Evolutionary conservation across 495 filamentous ascomycete genomes (phyloP).

Genomic region (Rusavskia elegans): DNA sequence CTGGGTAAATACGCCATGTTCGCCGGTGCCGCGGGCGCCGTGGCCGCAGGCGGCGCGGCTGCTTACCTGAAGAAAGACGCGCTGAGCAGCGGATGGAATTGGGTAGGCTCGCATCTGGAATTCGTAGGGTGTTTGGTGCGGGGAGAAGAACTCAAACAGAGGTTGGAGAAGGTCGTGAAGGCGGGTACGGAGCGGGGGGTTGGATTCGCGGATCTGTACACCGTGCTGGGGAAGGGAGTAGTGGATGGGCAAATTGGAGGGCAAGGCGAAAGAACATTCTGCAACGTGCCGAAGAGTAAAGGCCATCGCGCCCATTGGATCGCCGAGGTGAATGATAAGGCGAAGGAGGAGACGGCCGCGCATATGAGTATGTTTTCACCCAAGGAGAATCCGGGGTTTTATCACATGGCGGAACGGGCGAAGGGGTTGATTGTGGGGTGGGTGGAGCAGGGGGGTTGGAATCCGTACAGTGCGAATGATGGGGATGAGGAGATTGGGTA

Average conservation of each 20-base stretch:
- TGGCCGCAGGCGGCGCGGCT: constrained; percentile 75
- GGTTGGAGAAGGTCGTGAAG: constrained; percentile 42
- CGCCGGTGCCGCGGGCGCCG: constrained; percentile 63
- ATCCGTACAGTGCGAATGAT: background rate
- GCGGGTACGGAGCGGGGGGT: constrained; percentile 39
- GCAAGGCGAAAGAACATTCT: constrained; percentile 65
- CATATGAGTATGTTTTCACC: constrained; percentile 82
- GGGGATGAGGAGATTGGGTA: constrained; percentile 4
- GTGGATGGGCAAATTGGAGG: constrained; percentile 19
- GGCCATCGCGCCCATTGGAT: constrained; percentile 19
- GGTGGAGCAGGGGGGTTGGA: constrained; percentile 17
- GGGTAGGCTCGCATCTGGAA: constrained; percentile 85
- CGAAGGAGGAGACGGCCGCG: constrained; percentile 60
- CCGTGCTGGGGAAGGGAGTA: constrained; percentile 55
- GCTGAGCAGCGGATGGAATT: constrained; percentile 52
- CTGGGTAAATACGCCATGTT: constrained; percentile 79
- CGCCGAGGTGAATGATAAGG: constrained; percentile 50
- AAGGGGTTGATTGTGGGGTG: constrained; percentile 41
- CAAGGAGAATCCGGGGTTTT: constrained; percentile 66
- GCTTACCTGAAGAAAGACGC: constrained; percentile 74
- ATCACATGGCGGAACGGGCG: constrained; percentile 46
- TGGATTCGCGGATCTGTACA: constrained; percentile 70
- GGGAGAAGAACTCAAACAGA: constrained; percentile 53
- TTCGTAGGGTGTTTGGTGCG: constrained; percentile 82
- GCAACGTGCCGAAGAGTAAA: constrained; percentile 52